Evolutionary conservation across 129 eudicot genomes (phyloP).

Genomic region (Lactuca sativa): DNA sequence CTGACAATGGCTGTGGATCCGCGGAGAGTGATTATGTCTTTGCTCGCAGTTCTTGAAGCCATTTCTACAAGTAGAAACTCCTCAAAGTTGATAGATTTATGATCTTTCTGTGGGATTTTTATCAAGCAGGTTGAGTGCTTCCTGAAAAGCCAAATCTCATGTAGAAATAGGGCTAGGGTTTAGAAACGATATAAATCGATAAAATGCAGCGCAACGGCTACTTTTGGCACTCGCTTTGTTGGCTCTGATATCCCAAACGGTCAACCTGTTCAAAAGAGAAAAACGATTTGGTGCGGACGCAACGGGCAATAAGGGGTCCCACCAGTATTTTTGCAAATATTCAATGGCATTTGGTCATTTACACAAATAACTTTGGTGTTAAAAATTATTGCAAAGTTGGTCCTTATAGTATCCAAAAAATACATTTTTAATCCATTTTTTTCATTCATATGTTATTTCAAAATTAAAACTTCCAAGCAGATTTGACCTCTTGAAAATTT

Average conservation of each 20-base stretch:
- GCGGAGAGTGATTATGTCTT: constrained; percentile 90
- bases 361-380: no score
- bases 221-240: constrained; percentile 27
- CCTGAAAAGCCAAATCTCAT: neutral
- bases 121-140: constrained; percentile 19
- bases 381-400: no score
- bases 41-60: constrained; percentile 76
- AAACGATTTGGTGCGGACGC: constrained; percentile 16
- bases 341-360: no score
- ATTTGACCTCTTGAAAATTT: no score
- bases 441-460: no score
- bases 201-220: constrained; percentile 51
- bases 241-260: constrained; percentile 31
- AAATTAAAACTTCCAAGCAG: no score
- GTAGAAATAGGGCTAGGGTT: constrained; percentile 31
- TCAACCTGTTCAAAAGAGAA: constrained; percentile 14
- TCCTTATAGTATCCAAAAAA: no score
- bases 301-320: constrained; percentile 27
- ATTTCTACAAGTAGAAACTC: constrained; percentile 23
- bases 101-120: constrained; percentile 27
- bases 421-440: no score
- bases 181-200: constrained; percentile 17
- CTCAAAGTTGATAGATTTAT: neutral
- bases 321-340: neutral
- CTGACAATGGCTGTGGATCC: constrained; percentile 95